Base-by-base conservation (phyloP, 306 rosid species). In the Quercus suber region DNA sequence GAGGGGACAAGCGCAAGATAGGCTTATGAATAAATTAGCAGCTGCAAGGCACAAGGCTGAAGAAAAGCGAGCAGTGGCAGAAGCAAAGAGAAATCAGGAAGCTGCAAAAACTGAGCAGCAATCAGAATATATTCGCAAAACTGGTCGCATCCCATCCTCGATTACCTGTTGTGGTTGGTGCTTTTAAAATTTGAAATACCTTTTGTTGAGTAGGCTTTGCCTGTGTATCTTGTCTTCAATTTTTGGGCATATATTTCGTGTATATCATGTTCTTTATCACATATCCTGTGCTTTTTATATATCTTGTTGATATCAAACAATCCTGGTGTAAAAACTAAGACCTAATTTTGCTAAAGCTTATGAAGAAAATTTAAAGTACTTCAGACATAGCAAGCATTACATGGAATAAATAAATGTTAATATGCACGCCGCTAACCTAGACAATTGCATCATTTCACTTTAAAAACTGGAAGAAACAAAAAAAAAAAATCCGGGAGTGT, bases 41-140 rank as follows among this genome's bases (percentile, higher is more conserved):
- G 83, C 87, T 28, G 92, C 90, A 27, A 89, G 92, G 81, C 92
- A 87, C 84, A 91, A 86, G 81, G 97, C 99, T n/a, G 97, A 94
- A 85, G 97, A 89, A 78, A 94, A 91, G 80, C 87, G 93, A 87
- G 97, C 92, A 41, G 87, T 81, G 1, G 97, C 99, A 0, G 99
- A 91, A 82, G 89, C 92, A 45, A 86, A 86, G 87, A 89, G 89
- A 87, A 89, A 85, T 81, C 81, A 73, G 74, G 83, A 88, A 84
- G 99, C 95, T 55, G 85, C 89, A 28, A 92, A 85, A 86, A 88
- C 97, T 1, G 99, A 92, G 77, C 92, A 88, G 79, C 93, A 92
- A 85, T 90, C 91, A 0, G 91, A 89, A 27, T 84, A 91, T 43
- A 91, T 92, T 79, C 87, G 99, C 82, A 83, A 78, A 84, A 92